Conservation (phyloP, 192 early-diverging fungal species). For the Coemansia reversa region DNA sequence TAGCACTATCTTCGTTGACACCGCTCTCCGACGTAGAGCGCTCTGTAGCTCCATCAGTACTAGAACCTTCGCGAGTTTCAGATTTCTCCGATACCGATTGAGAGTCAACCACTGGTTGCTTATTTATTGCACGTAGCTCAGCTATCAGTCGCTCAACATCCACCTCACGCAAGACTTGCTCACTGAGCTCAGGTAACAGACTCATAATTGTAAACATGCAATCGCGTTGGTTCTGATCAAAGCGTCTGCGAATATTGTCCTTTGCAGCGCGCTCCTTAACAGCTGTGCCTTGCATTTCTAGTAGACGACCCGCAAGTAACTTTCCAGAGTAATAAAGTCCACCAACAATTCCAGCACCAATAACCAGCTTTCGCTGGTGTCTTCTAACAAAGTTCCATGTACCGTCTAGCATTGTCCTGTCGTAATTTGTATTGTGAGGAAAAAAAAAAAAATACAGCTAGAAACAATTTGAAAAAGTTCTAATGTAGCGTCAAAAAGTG, state of each 20-base stretch:
- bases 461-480: no score
- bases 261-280: conserved; percentile 61
- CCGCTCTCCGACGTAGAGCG: no score
- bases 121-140: conserved; percentile 51
- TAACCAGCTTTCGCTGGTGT: conserved; percentile 63
- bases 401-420: conserved; percentile 43
- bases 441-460: no score
- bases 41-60: no score
- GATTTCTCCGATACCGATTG: background rate
- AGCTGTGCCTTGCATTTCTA: conserved; percentile 68
- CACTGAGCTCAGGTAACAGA: conserved; percentile 76
- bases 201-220: conserved; percentile 83
- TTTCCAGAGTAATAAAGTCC: conserved; percentile 72
- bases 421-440: background rate
- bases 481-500: no score
- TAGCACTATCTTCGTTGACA: background rate
- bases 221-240: conserved; percentile 94
- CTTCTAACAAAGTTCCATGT: conserved; percentile 63
- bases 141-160: conserved; percentile 71
- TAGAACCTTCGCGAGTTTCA: background rate
- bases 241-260: conserved; percentile 78
- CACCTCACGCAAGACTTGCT: conserved; percentile 72
- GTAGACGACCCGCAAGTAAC: conserved; percentile 69
- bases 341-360: conserved; percentile 68
- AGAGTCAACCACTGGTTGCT: background rate